Conservation (phyloP, 2,329 filamentous ascomycete genomes). For the Colletotrichum noveboracense region DNA sequence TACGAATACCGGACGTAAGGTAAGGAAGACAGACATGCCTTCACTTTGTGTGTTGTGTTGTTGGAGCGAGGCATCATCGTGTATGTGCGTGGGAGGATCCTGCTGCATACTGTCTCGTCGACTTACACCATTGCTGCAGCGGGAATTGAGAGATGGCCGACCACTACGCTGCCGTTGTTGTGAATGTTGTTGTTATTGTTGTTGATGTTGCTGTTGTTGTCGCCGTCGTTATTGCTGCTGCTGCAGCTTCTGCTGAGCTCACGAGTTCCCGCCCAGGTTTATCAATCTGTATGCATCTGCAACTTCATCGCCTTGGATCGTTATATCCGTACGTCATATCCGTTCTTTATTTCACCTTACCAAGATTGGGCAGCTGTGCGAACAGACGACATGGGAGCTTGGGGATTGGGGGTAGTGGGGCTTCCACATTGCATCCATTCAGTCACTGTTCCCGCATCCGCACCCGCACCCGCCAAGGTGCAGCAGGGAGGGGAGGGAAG, state of each 20-base stretch:
- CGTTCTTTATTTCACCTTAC: not conserved
- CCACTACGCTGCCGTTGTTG: not conserved
- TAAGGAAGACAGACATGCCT: not conserved
- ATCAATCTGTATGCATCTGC: not conserved
- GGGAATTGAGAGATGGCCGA: not conserved
- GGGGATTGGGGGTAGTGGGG: not conserved
- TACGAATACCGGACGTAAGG: not conserved
- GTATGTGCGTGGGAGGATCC: not conserved
- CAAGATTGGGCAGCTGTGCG: constrained; percentile 11
- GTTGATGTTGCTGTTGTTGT: not conserved
- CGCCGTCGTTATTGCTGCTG: not conserved
- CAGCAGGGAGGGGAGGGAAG: not conserved
- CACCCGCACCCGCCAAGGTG: not conserved
- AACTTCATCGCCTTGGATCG: not conserved
- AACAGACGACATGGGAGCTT: not conserved
- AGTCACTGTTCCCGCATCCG: not conserved
- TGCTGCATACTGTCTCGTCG: not conserved
- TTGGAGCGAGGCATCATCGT: not conserved
- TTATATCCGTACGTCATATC: constrained; percentile 3
- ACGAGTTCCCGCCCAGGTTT: not conserved
- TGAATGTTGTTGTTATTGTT: not conserved
- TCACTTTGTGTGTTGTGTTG: not conserved
- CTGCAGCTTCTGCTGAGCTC: not conserved
- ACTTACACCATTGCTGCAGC: not conserved
- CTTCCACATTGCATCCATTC: not conserved